Percentiles rank a stretch among this genome's conserved stretches.
Conservation (phyloP, 768 basidiomycete genomes). For the Butyriboletus loyo region DNA sequence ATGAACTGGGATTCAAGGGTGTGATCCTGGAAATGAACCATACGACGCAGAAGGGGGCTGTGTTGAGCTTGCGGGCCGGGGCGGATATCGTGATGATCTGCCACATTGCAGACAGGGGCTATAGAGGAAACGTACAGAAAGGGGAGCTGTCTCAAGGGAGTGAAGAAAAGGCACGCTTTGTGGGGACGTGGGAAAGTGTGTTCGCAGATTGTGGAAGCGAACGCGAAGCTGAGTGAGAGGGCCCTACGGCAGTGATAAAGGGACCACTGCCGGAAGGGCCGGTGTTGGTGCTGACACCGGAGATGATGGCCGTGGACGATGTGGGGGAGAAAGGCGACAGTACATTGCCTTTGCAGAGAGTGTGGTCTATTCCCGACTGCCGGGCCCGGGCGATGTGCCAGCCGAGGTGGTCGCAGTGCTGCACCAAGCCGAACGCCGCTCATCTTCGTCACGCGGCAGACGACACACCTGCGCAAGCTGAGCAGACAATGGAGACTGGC, state of each 20-base stretch:
- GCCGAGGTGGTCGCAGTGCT: conserved; percentile 2
- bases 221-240: conserved; percentile 40
- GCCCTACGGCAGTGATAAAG: conserved; percentile 50
- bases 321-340: conserved; percentile 49
- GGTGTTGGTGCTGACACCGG: conserved; percentile 54
- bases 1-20: conserved; percentile 50
- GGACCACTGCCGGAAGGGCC: conserved; percentile 32
- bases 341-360: conserved; percentile 48
- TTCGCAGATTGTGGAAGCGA: conserved; percentile 36
- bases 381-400: conserved; percentile 2
- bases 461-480: conserved; percentile 36
- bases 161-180: conserved; percentile 45
- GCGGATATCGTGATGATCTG: conserved; percentile 77
- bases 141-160: conserved; percentile 46
- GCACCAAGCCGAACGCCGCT: conserved; percentile 1
- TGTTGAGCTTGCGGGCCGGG: conserved; percentile 57
- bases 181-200: conserved; percentile 44
- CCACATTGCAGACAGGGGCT: conserved; percentile 57
- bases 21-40: conserved; percentile 71
- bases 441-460: conserved; percentile 61
- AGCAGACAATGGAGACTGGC: conserved; percentile 22
- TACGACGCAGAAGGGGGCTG: conserved; percentile 40
- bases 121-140: conserved; percentile 45
- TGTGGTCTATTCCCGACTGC: conserved; percentile 40
- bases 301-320: conserved; percentile 56